Conservation (phyloP, 1,284 basidiomycete genomes). For the Lentinula novae-zelandiae region DNA sequence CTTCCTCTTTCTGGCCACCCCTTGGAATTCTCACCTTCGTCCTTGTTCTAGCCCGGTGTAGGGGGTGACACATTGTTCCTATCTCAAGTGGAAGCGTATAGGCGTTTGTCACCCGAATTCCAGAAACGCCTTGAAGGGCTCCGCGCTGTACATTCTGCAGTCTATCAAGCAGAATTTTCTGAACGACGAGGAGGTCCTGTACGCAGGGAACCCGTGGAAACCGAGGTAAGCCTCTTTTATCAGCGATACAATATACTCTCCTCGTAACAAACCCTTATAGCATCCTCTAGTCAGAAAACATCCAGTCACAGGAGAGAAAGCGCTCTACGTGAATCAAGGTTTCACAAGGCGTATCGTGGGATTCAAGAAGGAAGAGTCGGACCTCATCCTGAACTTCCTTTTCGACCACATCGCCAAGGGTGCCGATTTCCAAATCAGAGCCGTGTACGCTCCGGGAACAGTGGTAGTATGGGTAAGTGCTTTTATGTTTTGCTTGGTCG, state of each 20-base stretch:
- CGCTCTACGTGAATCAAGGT: conserved; percentile 59
- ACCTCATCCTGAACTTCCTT: conserved; percentile 53
- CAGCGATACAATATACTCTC: neutral
- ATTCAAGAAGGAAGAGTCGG: conserved; percentile 64
- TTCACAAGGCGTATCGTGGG: conserved; percentile 67
- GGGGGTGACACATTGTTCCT: conserved; percentile 62
- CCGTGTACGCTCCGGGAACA: conserved; percentile 33
- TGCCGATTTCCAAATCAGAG: conserved; percentile 36
- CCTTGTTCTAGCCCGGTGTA: conserved; percentile 24
- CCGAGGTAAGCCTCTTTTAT: conserved; percentile 31
- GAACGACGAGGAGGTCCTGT: conserved; percentile 48
- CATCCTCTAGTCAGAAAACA: conserved; percentile 55
- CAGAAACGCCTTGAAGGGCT: conserved; percentile 61
- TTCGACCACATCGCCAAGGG: conserved; percentile 28
- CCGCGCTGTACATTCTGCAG: conserved; percentile 60
- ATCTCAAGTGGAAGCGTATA: conserved; percentile 61
- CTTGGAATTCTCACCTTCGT: neutral
- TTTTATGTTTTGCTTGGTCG: neutral
- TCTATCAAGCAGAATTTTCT: conserved; percentile 56
- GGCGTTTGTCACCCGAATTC: conserved; percentile 67
- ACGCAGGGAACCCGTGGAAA: conserved; percentile 61
- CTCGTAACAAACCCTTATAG: conserved; percentile 12
- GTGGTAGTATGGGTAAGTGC: conserved; percentile 34
- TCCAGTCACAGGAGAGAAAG: conserved; percentile 66
- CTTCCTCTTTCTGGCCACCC: neutral